Conservation (phyloP, 2,329 filamentous ascomycete species). For the Fusarium decemcellulare region DNA sequence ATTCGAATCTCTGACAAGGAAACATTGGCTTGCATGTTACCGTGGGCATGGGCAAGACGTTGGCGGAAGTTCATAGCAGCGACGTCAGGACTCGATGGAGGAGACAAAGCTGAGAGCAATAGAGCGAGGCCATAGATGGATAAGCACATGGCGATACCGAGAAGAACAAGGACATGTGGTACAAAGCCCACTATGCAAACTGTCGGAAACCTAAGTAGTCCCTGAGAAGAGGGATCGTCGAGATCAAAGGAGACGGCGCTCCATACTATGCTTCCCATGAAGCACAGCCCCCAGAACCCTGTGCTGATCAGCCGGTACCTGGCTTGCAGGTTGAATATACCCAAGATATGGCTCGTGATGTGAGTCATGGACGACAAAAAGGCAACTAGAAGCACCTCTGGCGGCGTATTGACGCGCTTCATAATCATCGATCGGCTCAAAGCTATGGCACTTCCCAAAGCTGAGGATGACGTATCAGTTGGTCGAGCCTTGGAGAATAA, state of each 20-base stretch:
- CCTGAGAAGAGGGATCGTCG: constrained; percentile 72
- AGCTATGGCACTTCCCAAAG: constrained; percentile 56
- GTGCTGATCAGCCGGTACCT: constrained; percentile 88
- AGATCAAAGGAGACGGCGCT: constrained; percentile 76
- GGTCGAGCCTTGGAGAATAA: constrained; percentile 67
- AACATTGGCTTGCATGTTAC: constrained; percentile 92
- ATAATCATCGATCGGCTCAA: constrained; percentile 78
- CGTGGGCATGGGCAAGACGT: constrained; percentile 79
- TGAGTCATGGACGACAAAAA: constrained; percentile 93
- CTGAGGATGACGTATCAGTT: constrained; percentile 44
- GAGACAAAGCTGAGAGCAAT: constrained; percentile 73
- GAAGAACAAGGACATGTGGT: constrained; percentile 88
- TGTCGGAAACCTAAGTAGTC: constrained; percentile 89
- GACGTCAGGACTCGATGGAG: constrained; percentile 47
- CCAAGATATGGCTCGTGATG: constrained; percentile 85
- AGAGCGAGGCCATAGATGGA: constrained; percentile 85
- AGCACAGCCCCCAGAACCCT: constrained; percentile 89
- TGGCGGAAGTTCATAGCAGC: constrained; percentile 63
- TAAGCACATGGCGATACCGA: constrained; percentile 82
- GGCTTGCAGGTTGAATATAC: constrained; percentile 84
- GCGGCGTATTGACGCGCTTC: constrained; percentile 86
- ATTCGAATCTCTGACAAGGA: constrained; percentile 86
- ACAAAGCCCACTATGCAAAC: constrained; percentile 97
- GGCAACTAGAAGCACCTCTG: constrained; percentile 88
- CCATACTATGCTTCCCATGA: constrained; percentile 88